Base-by-base conservation (phyloP, 208 protist species). In the Leishmania major region DNA sequence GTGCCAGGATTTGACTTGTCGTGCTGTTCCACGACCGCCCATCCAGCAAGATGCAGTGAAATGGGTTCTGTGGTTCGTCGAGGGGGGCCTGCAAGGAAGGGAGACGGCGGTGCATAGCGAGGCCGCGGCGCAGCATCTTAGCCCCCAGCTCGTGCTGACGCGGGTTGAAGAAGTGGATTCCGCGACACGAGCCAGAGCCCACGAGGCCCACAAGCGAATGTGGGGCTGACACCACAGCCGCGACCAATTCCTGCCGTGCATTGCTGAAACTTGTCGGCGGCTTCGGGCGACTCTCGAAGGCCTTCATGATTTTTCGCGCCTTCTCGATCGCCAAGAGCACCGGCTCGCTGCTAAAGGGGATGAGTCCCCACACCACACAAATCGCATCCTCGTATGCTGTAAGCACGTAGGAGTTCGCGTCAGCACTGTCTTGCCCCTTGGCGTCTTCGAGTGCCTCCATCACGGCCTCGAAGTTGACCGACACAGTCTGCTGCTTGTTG, bases 301-400 rank as follows among this genome's bases (percentile, higher is more conserved):
- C 74, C 37, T 80, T 72, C 72, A 92, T 88, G 31, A 93, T 84
- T 15, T 86, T 79, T 22, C 84, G 79, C 28, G 90, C 92, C 71
- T 90, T 88, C 53, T 92, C 84, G 5, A 93, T 79, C n/a, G 92
- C 92, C n/a, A 92, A 81, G 31, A 88, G 75, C 1, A 93, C 87
- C 25, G 92, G 92, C 49, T 95, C 92, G 47, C 81, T 88, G 71
- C 84, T 90, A 51, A 93, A 91, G 0, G 92, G 92, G 66, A 92
- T 72, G 17, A 92, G 84, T 31, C 92, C 92, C 90, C 92, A 95
- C 37, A 95, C 89, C 69, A 95, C 80, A 57, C 90, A 90, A 45
- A 95, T 66, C 7, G 86, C 84, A 67, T 95, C 92, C 73, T 87
- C 79, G 77, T 90, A 85, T 45, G 88, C 90, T 22, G 92, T 93